Base-by-base conservation (phyloP, 2,329 filamentous ascomycete species). In the Mycocentrospora acerina region DNA sequence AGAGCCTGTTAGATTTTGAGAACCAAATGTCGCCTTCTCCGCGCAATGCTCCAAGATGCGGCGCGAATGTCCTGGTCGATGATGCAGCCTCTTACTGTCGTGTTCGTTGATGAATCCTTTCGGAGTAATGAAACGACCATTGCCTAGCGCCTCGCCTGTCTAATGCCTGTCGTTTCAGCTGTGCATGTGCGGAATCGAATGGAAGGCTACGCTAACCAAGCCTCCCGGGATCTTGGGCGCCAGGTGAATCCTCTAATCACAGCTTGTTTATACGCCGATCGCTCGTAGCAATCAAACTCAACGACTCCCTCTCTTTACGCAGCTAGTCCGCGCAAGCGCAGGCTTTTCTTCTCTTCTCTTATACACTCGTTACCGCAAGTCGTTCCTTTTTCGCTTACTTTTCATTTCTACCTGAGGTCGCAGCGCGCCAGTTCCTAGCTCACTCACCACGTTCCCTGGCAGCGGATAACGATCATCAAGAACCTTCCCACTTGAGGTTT, bases 361-460 rank as follows among this genome's bases (percentile, higher is more conserved):
- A 27, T 39, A 36, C 44, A 39, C 45, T 39, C 42, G 44, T 48
- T 64, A 52, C 51, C 57, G 46, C 51, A 54, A 60, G 58, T 60
- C 57, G 29, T 44, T 61, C 57, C 49, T 58, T 57, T 55, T 32
- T 44, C 45, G 40, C 46, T 51, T 42, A 42, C 47, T 36, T 53
- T 48, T 38, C 17, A 40, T 62, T 60, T 54, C 44, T 51, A 47
- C 45, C 45, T 12, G 24, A 8, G 24, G 25, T 14, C 25, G 11
- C 25, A 11, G 12, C 11, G 25, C 25, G 11, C 42, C 31, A 44
- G 38, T 46, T 51, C 51, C 52, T 46, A 47, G 54, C 44, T 52
- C 45, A 44, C 53, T 38, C 45, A 44, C 41, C 25, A 40, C 44
- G 9, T 22, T 22, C 19, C 19, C 19, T 22, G 19, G 19, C 9